Base-by-base conservation (phyloP, 345 rosid genomes). In the Abelmoschus esculentus region DNA sequence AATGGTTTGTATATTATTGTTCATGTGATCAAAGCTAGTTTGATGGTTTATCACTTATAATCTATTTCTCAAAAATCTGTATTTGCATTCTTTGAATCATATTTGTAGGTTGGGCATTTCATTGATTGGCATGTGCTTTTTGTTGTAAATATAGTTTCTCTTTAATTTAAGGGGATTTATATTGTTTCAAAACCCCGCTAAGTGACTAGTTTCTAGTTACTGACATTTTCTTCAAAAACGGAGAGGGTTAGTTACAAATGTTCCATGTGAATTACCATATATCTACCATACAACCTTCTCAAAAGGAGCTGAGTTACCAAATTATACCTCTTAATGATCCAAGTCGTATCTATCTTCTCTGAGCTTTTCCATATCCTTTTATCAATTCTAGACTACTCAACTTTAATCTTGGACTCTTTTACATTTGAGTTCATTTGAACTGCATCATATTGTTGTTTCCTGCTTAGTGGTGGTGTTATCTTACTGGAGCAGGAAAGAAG, bases 1-100 rank as follows among this genome's bases (percentile, higher is more conserved):
- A 85, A 80, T 78, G 99, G 98, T 92, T 75, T 71, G 92, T 78
- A 66, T 40, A 80, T 71, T 70, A 14, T 74, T 18, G 11, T 47
- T 50, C 59, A 66, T 15, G 70, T 49, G 15, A 66, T 28, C 50
- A 54, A 42, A 47, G 50, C 14, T 69, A 36, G 36, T 18, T 66
- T 29, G 5, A 66, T 49, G 58, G 40, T 15, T 22, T 66, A 54
- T 54, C 15, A 4, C 52, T 47, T 50, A n/a, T 32, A 32, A 53
- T 53, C 61, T 53, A 10, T 34, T 68, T 53, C 32, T 54, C 19
- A 19, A 69, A 52, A 46, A 47, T 13, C 44, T 49, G 53, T 13
- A 66, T 22, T 15, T 29, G 42, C 70, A 7, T 34, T 47, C 56
- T 19, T 64, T 40, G 31, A 42, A 18, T 62, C 31, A 62, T 62